Conservation (phyloP, 805 yeast genomes). For the Pichia kluyveri region DNA sequence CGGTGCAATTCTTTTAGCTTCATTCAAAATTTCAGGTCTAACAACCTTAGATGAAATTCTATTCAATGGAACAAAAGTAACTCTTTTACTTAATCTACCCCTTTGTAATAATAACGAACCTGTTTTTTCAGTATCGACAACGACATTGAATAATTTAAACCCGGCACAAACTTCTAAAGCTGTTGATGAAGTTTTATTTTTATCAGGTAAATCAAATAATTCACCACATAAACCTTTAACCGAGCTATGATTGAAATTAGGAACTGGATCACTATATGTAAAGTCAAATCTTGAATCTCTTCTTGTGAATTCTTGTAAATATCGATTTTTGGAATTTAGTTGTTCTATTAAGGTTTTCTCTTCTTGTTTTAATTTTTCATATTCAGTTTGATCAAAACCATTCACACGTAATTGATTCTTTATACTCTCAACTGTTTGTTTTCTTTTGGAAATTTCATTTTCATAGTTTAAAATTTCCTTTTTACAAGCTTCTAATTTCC, state of each 20-base stretch:
- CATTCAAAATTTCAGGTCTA: constrained; percentile 39
- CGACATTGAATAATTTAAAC: constrained; percentile 77
- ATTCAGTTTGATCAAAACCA: constrained; percentile 48
- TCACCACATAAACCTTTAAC: constrained; percentile 91
- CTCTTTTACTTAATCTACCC: constrained; percentile 72
- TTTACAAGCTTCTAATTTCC: constrained; percentile 37
- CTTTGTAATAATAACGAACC: constrained; percentile 76
- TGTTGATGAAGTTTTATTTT: constrained; percentile 50
- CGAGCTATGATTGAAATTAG: constrained; percentile 47
- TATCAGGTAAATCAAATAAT: constrained; percentile 54
- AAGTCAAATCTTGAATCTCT: constrained; percentile 70
- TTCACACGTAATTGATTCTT: constrained; percentile 35
- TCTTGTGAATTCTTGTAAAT: constrained; percentile 49
- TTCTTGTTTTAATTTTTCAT: constrained; percentile 35
- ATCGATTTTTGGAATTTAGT: constrained; percentile 33
- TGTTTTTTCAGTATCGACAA: constrained; percentile 78
- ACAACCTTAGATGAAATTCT: constrained; percentile 61
- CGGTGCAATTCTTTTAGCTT: constrained; percentile 75
- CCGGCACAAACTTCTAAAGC: constrained; percentile 96
- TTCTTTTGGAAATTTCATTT: constrained; percentile 35
- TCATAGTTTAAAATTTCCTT: constrained; percentile 43
- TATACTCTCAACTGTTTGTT: constrained; percentile 29
- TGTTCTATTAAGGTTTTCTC: constrained; percentile 38
- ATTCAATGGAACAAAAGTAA: constrained; percentile 87
- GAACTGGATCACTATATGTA: constrained; percentile 54